These are phyloP conservation scores for Tilletia walkeri DNA, from an alignment of 1,284 basidiomycete genomes.

Conservation along the genomic window DNA sequence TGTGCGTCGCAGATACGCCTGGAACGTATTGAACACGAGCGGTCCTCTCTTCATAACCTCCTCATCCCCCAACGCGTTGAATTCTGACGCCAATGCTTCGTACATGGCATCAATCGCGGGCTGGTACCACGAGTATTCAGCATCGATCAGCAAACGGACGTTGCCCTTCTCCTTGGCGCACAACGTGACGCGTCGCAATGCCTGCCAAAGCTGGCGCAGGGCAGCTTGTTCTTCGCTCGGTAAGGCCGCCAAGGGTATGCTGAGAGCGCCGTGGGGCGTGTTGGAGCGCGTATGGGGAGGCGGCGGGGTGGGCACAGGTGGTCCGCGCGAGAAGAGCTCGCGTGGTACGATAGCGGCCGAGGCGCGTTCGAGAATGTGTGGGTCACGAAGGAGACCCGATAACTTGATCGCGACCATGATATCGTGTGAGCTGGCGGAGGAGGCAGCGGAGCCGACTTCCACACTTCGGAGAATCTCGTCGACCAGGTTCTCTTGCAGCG, in stretches of 20 bases:
- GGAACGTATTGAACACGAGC: slow-evolving; percentile 47
- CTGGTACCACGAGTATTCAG: slow-evolving; percentile 48
- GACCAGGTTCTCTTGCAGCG: slow-evolving; percentile 34
- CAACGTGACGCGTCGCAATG: slow-evolving; percentile 33
- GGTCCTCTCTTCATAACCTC: slow-evolving; percentile 26
- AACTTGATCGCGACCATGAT: slow-evolving; percentile 45
- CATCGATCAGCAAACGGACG: slow-evolving; percentile 44
- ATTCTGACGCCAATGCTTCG: slow-evolving; percentile 45
- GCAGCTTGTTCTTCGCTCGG: slow-evolving; percentile 35
- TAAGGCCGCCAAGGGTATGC: slow-evolving; percentile 40
- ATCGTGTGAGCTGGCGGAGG: slow-evolving; percentile 8
- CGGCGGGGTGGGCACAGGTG: slow-evolving; percentile 39
- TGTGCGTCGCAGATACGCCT: slow-evolving; percentile 60
- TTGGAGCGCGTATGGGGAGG: slow-evolving; percentile 31
- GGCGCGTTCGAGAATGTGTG: slow-evolving; percentile 40
- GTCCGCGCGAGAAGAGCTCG: slow-evolving; percentile 39
- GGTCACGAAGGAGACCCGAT: slow-evolving; percentile 41
- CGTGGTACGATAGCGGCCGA: slow-evolving; percentile 42
- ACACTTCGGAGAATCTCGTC: slow-evolving; percentile 40
- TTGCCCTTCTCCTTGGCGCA: slow-evolving; percentile 37
- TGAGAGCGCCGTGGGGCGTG: slow-evolving; percentile 39
- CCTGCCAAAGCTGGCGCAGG: slow-evolving; percentile 40
- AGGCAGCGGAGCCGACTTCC: slow-evolving; percentile 27
- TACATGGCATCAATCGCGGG: slow-evolving; percentile 50
- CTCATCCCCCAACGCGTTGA: slow-evolving; percentile 29